Evolutionary conservation across 148 eudicot species (phyloP).

Genomic region (Dysphania ambrosioides): DNA sequence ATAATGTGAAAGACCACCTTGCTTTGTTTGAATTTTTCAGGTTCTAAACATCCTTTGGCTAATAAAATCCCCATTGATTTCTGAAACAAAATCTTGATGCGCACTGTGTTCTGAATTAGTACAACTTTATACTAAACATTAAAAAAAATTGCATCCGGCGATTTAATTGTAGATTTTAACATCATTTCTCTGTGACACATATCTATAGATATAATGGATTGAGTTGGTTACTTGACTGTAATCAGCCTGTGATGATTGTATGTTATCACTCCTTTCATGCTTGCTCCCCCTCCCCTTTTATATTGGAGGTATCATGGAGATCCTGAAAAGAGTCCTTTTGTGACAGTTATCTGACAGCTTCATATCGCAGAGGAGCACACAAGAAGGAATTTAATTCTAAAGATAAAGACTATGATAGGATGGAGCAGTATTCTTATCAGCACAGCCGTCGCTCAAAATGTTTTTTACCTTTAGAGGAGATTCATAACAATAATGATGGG

Average conservation of each 20-base stretch:
- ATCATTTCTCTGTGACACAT: neutral
- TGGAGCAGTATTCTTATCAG: conserved; percentile 31
- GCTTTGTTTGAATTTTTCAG: neutral
- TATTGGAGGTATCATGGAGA: conserved; percentile 13
- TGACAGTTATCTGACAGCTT: conserved; percentile 76
- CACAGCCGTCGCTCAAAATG: conserved; percentile 29
- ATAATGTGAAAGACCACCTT: neutral
- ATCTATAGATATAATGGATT: neutral
- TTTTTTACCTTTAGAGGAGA: conserved; percentile 32
- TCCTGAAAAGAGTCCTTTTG: conserved; percentile 28
- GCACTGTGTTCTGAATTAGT: neutral
- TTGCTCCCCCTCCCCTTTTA: neutral
- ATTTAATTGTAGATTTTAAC: neutral
- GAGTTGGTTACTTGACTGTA: neutral
- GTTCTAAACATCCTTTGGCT: neutral
- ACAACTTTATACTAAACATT: neutral
- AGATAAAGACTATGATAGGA: conserved; percentile 31
- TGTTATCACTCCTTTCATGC: neutral
- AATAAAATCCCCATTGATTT: neutral
- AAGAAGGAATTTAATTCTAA: conserved; percentile 46
- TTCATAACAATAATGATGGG: conserved; percentile 41
- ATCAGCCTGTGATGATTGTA: neutral
- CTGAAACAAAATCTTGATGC: neutral
- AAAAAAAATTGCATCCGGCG: neutral
- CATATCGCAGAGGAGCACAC: conserved; percentile 65